Conservation (phyloP, 257 asterid species). For the Asclepias syriaca region DNA sequence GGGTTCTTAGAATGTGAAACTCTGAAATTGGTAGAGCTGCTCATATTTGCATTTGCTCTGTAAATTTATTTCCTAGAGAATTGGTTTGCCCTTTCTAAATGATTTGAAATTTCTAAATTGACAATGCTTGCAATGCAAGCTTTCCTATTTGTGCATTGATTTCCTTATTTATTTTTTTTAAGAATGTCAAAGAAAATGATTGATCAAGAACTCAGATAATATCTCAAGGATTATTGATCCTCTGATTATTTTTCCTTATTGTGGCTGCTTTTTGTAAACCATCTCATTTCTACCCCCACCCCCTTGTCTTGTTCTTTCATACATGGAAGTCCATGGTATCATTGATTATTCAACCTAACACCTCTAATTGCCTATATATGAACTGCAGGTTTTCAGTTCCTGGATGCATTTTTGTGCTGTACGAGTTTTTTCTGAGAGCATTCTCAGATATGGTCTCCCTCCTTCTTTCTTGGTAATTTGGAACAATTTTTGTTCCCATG, state of each 20-base stretch:
- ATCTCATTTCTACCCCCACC: too few relatives aligned
- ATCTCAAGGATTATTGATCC: background rate
- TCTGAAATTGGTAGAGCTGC: background rate
- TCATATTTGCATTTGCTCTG: background rate
- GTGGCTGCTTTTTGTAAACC: background rate
- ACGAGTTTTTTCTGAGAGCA: constrained; percentile 81
- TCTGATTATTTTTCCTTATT: background rate
- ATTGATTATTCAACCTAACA: constrained; percentile 6
- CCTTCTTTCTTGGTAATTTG: constrained; percentile 57
- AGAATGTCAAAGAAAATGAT: background rate
- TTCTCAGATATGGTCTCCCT: constrained; percentile 82
- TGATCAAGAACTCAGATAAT: background rate
- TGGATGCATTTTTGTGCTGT: constrained; percentile 98
- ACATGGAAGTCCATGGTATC: background rate
- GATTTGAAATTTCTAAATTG: background rate
- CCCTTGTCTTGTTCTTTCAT: background rate
- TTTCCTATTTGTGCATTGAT: background rate
- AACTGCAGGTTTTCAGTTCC: constrained; percentile 78
- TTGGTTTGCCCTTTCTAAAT: background rate
- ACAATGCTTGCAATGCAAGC: background rate
- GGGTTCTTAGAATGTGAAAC: background rate
- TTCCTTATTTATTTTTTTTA: background rate
- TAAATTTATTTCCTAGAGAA: background rate
- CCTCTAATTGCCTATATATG: constrained; percentile 10
- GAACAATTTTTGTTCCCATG: background rate